phyloP scores from a whole-genome alignment of 306 rosid species.

The Pyrus betulifolia region DNA sequence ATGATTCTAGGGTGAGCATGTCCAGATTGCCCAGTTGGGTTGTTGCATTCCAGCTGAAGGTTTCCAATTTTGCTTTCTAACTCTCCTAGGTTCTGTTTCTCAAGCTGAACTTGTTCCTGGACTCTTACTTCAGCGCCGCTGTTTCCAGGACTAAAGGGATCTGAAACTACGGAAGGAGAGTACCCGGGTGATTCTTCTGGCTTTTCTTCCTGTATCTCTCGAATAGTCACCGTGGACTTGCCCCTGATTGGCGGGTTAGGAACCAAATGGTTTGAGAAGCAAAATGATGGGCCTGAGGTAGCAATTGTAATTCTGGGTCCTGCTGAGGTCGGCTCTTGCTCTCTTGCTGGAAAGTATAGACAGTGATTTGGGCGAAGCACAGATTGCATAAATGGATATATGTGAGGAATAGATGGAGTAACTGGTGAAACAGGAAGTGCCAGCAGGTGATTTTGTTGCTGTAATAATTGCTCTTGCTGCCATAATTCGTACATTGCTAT shows the following conservation, averaged over 20 bases:
- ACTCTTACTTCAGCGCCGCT: slow-evolving; percentile 21
- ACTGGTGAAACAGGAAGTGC: slow-evolving; percentile 48
- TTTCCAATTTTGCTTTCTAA: slow-evolving; percentile 24
- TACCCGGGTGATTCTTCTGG: slow-evolving; percentile 29
- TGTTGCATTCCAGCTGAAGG: slow-evolving; percentile 23
- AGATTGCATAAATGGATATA: slow-evolving; percentile 61
- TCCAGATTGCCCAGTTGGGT: slow-evolving; percentile 27
- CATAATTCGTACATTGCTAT: slow-evolving; percentile 58
- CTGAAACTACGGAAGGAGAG: slow-evolving; percentile 12
- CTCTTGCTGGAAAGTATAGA: slow-evolving; percentile 51
- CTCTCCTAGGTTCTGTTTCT: slow-evolving; percentile 27
- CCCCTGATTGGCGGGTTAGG: slow-evolving; percentile 37
- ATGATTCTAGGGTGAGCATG: slow-evolving; percentile 27
- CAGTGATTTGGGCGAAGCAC: slow-evolving; percentile 43
- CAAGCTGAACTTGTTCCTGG: slow-evolving; percentile 24
- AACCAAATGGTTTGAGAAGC: slow-evolving; percentile 35
- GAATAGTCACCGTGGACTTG: slow-evolving; percentile 61
- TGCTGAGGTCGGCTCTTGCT: slow-evolving; percentile 37
- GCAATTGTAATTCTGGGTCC: slow-evolving; percentile 41
- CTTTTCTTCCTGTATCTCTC: slow-evolving; percentile 67
- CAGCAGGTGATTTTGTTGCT: slow-evolving; percentile 44
- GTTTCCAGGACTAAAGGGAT: slow-evolving; percentile 22
- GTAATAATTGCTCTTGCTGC: slow-evolving; percentile 64
- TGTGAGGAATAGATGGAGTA: slow-evolving; percentile 37
- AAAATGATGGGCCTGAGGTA: slow-evolving; percentile 46